Conservation (phyloP, 148 eudicot species). For the Beta vulgaris region DNA sequence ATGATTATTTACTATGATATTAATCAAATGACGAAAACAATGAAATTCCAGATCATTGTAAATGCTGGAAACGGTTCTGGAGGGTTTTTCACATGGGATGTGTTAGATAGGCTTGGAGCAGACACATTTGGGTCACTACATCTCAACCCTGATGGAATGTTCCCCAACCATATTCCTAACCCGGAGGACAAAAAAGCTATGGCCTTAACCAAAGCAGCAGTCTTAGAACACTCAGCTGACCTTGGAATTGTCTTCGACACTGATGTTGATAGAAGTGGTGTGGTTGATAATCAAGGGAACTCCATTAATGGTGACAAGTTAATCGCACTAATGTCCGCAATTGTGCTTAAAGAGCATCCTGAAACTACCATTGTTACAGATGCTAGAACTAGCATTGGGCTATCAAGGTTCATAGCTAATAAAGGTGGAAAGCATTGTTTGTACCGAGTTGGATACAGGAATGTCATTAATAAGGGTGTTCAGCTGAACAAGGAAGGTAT, state of each 20-base stretch:
- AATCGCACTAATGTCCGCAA: slow-evolving; percentile 77
- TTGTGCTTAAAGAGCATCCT: slow-evolving; percentile 76
- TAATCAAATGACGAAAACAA: no score
- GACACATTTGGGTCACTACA: slow-evolving; percentile 86
- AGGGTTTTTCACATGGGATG: slow-evolving; percentile 90
- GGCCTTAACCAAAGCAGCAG: slow-evolving; percentile 64
- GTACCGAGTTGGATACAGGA: slow-evolving; percentile 86
- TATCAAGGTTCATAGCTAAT: slow-evolving; percentile 53
- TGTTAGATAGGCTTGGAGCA: slow-evolving; percentile 87
- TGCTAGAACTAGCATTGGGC: slow-evolving; percentile 81
- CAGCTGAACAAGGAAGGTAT: slow-evolving; percentile 58
- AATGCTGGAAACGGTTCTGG: slow-evolving; percentile 98
- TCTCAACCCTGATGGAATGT: slow-evolving; percentile 84
- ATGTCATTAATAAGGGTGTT: slow-evolving; percentile 88
- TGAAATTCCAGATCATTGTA: slow-evolving; percentile 66
- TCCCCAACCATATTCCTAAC: slow-evolving; percentile 96
- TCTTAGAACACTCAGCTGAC: slow-evolving; percentile 62
- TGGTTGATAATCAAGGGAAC: slow-evolving; percentile 68
- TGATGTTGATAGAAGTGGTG: slow-evolving; percentile 88
- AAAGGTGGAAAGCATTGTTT: slow-evolving; percentile 80
- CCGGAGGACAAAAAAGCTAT: slow-evolving; percentile 85
- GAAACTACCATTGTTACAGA: slow-evolving; percentile 75
- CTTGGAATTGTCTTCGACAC: slow-evolving; percentile 94
- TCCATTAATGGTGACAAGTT: slow-evolving; percentile 79
- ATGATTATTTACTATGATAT: no score